Conservation (phyloP, 2,329 filamentous ascomycete species). For the Coniochaeta ligniaria region DNA sequence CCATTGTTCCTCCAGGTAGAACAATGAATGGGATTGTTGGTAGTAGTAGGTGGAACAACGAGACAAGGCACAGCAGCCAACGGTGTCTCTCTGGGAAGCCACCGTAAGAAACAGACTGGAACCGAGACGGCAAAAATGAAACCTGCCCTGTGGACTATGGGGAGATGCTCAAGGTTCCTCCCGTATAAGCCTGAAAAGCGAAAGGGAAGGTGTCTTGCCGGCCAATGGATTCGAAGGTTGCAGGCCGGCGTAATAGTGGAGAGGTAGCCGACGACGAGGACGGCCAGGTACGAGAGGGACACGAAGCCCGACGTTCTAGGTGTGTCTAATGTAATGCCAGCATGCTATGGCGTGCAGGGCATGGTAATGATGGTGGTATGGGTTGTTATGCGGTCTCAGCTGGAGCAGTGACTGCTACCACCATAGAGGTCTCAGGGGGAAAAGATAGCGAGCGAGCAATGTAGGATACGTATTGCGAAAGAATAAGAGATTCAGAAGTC, state of each 20-base stretch:
- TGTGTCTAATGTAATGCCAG: neutral
- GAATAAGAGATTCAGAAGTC: neutral
- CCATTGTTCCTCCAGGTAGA: neutral
- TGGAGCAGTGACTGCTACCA: constrained; percentile 1
- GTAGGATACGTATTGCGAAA: neutral
- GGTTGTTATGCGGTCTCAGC: neutral
- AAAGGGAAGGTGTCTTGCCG: neutral
- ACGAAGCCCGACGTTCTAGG: neutral
- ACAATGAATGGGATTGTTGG: neutral
- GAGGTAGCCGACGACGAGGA: neutral
- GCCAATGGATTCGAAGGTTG: neutral
- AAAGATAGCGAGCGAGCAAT: neutral
- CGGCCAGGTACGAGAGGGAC: neutral
- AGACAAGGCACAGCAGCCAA: neutral
- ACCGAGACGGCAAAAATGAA: constrained; percentile 2
- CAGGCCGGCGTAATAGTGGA: constrained; percentile 6
- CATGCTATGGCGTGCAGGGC: neutral
- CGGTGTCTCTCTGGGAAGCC: neutral
- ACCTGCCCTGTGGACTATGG: constrained; percentile 2
- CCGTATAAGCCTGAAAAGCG: constrained; percentile 1
- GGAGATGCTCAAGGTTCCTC: constrained; percentile 1
- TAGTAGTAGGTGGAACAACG: neutral
- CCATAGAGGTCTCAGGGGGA: neutral
- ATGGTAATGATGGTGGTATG: neutral
- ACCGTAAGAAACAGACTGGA: neutral